Percentiles rank a stretch among this genome's conserved stretches.
These are phyloP conservation scores for Globisporangium megalacanthum DNA, from an alignment of 352 stramenopile genomes.

Conservation along the genomic window DNA sequence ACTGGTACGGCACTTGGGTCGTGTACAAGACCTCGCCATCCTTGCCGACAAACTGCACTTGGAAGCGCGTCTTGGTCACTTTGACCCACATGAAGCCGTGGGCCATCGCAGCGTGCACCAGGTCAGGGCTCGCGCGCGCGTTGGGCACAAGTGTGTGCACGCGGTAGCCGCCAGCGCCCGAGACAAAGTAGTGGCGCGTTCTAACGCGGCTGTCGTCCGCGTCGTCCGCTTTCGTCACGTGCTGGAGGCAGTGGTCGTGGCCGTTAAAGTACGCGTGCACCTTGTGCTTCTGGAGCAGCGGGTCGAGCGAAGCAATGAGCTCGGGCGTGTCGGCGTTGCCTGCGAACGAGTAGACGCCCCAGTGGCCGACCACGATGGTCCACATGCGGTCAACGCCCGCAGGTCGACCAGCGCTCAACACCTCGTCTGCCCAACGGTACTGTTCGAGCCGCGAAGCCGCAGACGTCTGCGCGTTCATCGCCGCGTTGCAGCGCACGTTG, in stretches of 20 bases:
- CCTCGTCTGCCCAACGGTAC: slow-evolving; percentile 75
- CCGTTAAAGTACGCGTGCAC: slow-evolving; percentile 87
- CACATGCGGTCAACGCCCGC: slow-evolving; percentile 74
- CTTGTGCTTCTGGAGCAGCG: slow-evolving; percentile 72
- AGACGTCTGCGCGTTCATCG: slow-evolving; percentile 79
- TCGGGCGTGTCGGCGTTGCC: slow-evolving; percentile 77
- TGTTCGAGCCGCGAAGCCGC: slow-evolving; percentile 46
- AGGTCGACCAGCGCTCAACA: slow-evolving; percentile 50
- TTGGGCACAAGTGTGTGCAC: slow-evolving; percentile 64
- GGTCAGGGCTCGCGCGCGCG: slow-evolving; percentile 54
- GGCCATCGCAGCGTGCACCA: slow-evolving; percentile 79
- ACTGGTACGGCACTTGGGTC: slow-evolving; percentile 58
- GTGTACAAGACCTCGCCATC: slow-evolving; percentile 73
- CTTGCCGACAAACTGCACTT: slow-evolving; percentile 70
- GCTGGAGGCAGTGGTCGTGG: slow-evolving; percentile 83
- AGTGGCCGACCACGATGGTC: slow-evolving; percentile 82
- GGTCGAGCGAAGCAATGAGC: slow-evolving; percentile 65
- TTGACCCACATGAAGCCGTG: slow-evolving; percentile 82
- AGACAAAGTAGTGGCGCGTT: slow-evolving; percentile 73
- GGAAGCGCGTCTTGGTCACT: slow-evolving; percentile 61
- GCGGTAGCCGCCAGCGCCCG: slow-evolving; percentile 68
- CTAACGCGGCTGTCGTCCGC: slow-evolving; percentile 12
- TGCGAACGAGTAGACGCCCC: slow-evolving; percentile 80
- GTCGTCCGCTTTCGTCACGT: slow-evolving; percentile 50
- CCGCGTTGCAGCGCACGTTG: slow-evolving; percentile 66